These are phyloP conservation scores for Aspergillus ibericus DNA, from an alignment of 2,329 filamentous ascomycete species.

Conservation along the genomic window DNA sequence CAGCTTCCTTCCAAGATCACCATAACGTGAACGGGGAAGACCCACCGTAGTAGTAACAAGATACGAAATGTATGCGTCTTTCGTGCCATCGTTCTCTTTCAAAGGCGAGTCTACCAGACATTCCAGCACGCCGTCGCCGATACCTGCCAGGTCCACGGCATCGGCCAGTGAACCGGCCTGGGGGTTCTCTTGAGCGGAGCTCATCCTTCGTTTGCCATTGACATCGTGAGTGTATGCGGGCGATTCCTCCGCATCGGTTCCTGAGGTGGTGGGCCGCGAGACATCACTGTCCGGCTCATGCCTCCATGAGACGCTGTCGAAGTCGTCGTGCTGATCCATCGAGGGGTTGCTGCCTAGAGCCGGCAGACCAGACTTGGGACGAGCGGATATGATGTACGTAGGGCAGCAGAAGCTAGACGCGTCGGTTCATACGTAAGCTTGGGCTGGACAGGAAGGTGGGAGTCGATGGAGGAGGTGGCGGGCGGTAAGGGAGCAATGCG, in stretches of 20 bases:
- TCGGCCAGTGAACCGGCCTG: slow-evolving; percentile 54
- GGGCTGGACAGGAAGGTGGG: not conserved
- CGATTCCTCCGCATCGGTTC: slow-evolving; percentile 42
- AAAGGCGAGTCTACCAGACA: slow-evolving; percentile 79
- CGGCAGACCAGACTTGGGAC: slow-evolving; percentile 2
- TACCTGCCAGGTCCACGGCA: slow-evolving; percentile 62
- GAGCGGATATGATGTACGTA: not conserved
- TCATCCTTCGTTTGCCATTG: slow-evolving; percentile 52
- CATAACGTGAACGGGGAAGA: slow-evolving; percentile 11
- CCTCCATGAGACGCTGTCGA: slow-evolving; percentile 78
- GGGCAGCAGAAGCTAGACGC: not conserved
- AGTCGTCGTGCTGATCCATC: slow-evolving; percentile 64
- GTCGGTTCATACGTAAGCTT: no score
- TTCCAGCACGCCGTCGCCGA: slow-evolving; percentile 72
- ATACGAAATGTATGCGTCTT: slow-evolving; percentile 96
- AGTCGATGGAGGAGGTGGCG: not conserved
- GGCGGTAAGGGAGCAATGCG: slow-evolving; percentile 3
- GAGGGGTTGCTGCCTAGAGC: slow-evolving; percentile 21
- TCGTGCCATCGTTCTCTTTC: slow-evolving; percentile 95
- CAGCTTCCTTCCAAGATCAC: not conserved
- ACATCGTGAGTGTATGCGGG: slow-evolving; percentile 38
- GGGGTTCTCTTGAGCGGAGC: slow-evolving; percentile 45
- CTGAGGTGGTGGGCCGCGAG: slow-evolving; percentile 43
- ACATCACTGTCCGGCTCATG: slow-evolving; percentile 57
- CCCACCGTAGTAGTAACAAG: slow-evolving; percentile 83